A percentile compares a stretch with the other conserved stretches of the same genome.
phyloP scores from a whole-genome alignment of 306 rosid genomes.

The Lathyrus oleraceus region DNA sequence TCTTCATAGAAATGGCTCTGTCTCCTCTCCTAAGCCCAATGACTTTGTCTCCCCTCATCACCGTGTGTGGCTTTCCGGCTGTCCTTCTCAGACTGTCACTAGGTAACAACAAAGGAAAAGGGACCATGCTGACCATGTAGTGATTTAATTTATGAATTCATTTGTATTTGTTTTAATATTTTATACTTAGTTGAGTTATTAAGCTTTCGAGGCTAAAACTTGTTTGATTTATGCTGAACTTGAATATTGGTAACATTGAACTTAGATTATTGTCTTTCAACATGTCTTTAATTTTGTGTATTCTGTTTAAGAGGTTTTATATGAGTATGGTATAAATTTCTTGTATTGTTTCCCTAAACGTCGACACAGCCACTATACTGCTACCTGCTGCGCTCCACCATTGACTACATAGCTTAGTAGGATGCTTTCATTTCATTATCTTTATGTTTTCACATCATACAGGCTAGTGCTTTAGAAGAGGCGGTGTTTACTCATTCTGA shows the following conservation, averaged over 20 bases:
- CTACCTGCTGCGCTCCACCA: background rate
- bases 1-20: too few species aligned
- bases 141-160: background rate
- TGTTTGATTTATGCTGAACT: background rate
- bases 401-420: background rate
- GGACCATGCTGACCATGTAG: background rate
- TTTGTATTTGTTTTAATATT: background rate
- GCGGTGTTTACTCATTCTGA: conserved; percentile 86
- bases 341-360: background rate
- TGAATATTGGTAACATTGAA: background rate
- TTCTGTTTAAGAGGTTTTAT: background rate
- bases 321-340: background rate
- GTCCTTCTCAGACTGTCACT: background rate
- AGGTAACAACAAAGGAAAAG: background rate
- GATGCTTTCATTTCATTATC: conserved; percentile 26
- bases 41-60: background rate
- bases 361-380: background rate
- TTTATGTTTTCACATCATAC: conserved; percentile 28
- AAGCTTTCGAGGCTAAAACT: background rate
- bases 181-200: background rate
- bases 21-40: too few species aligned
- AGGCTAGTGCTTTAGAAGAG: conserved; percentile 92
- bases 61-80: background rate
- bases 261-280: background rate
- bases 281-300: background rate